These are phyloP conservation scores for Lachancea quebecensis DNA, from an alignment of 805 yeast genomes.

Conservation along the genomic window DNA sequence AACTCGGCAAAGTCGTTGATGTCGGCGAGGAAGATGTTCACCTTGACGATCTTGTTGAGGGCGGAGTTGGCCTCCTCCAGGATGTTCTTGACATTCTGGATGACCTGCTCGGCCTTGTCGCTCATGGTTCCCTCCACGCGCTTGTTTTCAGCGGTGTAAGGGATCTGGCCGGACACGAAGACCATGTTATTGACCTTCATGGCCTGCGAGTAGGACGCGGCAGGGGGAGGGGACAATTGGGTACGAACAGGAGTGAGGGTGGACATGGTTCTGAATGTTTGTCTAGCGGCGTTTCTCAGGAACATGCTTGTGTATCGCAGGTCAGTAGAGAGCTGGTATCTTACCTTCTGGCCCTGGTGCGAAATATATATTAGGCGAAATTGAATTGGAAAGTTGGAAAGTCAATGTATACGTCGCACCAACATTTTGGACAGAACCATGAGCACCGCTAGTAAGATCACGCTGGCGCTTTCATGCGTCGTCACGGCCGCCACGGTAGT, in stretches of 20 bases:
- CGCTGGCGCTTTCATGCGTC: conserved; percentile 52
- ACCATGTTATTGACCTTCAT: conserved; percentile 81
- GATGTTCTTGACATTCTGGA: conserved; percentile 61
- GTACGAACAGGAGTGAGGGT: conserved; percentile 48
- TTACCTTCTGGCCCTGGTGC: too few species aligned
- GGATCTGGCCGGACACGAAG: conserved; percentile 93
- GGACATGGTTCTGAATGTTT: conserved; percentile 18
- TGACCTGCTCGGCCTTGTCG: conserved; percentile 70
- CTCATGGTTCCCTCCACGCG: conserved; percentile 70
- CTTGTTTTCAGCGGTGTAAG: conserved; percentile 76
- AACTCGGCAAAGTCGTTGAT: conserved; percentile 79
- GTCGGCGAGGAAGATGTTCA: conserved; percentile 83
- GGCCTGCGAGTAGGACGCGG: conserved; percentile 95
- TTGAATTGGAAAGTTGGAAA: not conserved
- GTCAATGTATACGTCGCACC: not conserved
- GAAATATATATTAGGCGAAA: too few species aligned
- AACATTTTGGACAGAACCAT: conserved; percentile 29
- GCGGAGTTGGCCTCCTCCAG: conserved; percentile 81
- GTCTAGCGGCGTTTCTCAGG: conserved; percentile 7
- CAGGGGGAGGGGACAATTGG: conserved; percentile 87
- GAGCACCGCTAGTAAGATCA: conserved; percentile 77
- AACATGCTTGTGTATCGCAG: conserved; percentile 1
- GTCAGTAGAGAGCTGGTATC: too few species aligned
- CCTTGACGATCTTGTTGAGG: conserved; percentile 78
- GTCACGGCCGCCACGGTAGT: conserved; percentile 53